Evolutionary conservation across 1,284 basidiomycete genomes (phyloP), one percentile per base, ranked within the genome.

Genomic region (Cryptococcus hybrid): DNA sequence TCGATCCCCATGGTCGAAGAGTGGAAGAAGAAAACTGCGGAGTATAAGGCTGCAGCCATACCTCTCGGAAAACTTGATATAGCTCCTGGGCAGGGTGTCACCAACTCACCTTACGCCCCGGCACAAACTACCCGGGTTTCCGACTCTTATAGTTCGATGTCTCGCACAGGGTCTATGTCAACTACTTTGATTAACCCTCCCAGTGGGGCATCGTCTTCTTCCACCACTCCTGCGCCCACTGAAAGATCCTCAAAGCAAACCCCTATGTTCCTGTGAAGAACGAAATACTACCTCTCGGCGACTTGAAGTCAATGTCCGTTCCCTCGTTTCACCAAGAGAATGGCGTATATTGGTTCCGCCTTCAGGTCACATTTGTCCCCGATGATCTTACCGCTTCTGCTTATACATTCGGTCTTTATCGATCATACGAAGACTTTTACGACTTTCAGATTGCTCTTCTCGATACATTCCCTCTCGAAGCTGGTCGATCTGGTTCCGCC

Each of bases 391-490:
- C 83, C 3, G 68, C 87, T 45, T 83, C 83, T 3, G 86, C 89
- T 11, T 88, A 86, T 69, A 86, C 90, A 35, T 85, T 99, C 54
- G 87, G 94, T 63, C 83, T 99, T 44, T 98, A 96, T 79, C 86
- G 96, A 52, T 86, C 92, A 13, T 99, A 99, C 81, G 90, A 96
- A 71, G 94, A 99, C 76, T 99, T 99, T 78, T 96, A 95, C 80
- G 92, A 95, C 69, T 98, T 98, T 76, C 96, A 99, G 72, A 89
- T 96, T 55, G 82, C 85, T 7, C 84, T 99, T 40, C 84, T 97
- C 59, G 85, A 92, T 53, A 82, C 84, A 0, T 96, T 95, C 77
- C 92, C 92, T 4, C 82, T 84, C 52, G 94, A 98, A 79, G 94
- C 92, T 13, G 94, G 94, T 7, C 84, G 89, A 44, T 66, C 69